These are phyloP conservation scores for Entophlyctis helioformis DNA, from an alignment of 192 early-diverging fungal genomes.

Conservation along the genomic window DNA sequence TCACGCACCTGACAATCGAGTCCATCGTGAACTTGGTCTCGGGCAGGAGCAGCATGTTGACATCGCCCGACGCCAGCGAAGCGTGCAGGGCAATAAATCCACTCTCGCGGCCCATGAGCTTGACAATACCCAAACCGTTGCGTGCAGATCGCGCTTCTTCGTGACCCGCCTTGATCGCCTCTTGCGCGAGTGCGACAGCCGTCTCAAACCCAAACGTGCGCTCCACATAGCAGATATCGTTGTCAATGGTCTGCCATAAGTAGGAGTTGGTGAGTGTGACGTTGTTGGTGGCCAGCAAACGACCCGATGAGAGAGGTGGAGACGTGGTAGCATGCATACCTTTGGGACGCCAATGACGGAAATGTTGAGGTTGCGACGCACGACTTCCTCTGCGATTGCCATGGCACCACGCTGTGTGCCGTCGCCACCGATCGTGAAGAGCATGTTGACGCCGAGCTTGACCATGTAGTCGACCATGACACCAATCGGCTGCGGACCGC, in stretches of 20 bases:
- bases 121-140: constrained; percentile 20
- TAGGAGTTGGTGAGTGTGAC: not conserved
- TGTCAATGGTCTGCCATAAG: constrained; percentile 12
- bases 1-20: not conserved
- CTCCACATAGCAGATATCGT: constrained; percentile 18
- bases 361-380: constrained; percentile 5
- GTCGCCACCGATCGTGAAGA: constrained; percentile 23
- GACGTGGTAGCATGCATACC: not conserved
- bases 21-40: constrained; percentile 16
- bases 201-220: constrained; percentile 24
- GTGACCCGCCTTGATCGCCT: constrained; percentile 15
- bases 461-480: constrained; percentile 14
- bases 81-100: constrained; percentile 25
- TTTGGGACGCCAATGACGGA: constrained; percentile 23
- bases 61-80: constrained; percentile 17
- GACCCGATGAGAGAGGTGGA: not conserved
- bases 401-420: constrained; percentile 19
- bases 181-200: constrained; percentile 16
- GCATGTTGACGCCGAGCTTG: constrained; percentile 7
- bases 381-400: constrained; percentile 9
- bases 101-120: constrained; percentile 23
- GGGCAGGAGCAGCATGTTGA: constrained; percentile 19
- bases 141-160: constrained; percentile 13
- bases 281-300: not conserved
- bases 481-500: constrained; percentile 10